A percentile compares a stretch with the other conserved stretches of the same genome.
These are phyloP conservation scores for Termitomyces sp. DNA, from an alignment of 768 basidiomycete genomes.

Conservation along the genomic window DNA sequence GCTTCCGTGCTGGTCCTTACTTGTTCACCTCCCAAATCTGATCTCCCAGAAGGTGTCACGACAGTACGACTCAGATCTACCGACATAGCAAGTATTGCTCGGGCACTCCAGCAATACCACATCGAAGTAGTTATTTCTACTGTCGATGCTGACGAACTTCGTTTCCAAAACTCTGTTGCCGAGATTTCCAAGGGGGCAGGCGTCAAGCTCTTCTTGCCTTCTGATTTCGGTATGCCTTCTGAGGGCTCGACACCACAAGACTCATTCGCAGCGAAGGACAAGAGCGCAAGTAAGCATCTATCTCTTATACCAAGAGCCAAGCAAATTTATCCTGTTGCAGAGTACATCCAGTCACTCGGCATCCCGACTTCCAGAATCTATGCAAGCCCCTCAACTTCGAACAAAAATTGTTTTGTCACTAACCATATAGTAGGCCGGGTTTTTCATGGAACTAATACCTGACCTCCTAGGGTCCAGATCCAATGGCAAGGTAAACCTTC, in stretches of 20 bases:
- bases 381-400: background rate
- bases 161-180: constrained; percentile 8
- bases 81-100: constrained; percentile 10
- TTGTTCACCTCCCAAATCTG: constrained; percentile 3
- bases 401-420: background rate
- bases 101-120: constrained; percentile 4
- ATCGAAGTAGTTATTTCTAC: constrained; percentile 13
- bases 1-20: constrained; percentile 10
- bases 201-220: constrained; percentile 15
- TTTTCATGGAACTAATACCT: constrained; percentile 10
- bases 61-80: constrained; percentile 1
- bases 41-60: constrained; percentile 8
- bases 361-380: constrained; percentile 11
- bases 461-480: constrained; percentile 6
- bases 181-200: constrained; percentile 15
- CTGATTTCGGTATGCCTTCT: constrained; percentile 11
- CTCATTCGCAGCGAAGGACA: constrained; percentile 7
- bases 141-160: constrained; percentile 1
- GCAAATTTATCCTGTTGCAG: constrained; percentile 1
- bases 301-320: background rate
- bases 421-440: background rate
- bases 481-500: constrained; percentile 12
- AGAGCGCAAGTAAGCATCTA: constrained; percentile 9
- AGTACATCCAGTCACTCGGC: constrained; percentile 14
- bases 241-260: background rate